phyloP scores from a whole-genome alignment of 257 asterid genomes.

The Rhazya stricta region DNA sequence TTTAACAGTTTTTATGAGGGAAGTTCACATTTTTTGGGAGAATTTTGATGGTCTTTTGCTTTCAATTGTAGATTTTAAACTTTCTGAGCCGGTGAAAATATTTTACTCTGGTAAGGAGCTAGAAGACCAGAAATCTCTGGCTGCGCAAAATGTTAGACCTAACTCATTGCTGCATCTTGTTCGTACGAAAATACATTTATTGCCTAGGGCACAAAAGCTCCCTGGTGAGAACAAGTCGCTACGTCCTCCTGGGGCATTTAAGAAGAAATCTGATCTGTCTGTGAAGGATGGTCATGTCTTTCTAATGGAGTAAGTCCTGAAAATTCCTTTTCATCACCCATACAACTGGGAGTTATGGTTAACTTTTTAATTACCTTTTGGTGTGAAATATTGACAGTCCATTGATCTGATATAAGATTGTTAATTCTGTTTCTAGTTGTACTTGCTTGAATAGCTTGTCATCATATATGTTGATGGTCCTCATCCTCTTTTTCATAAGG shows the following conservation, averaged over 20 bases:
- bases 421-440: neutral
- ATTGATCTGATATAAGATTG: neutral
- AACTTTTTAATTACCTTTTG: too few relatives aligned
- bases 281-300: slow-evolving; percentile 95
- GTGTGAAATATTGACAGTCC: neutral
- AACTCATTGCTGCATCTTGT: slow-evolving; percentile 93
- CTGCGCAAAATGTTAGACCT: slow-evolving; percentile 71
- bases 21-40: neutral
- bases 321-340: neutral
- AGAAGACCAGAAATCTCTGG: slow-evolving; percentile 75
- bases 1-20: slow-evolving; percentile 4
- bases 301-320: slow-evolving; percentile 90
- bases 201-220: slow-evolving; percentile 94
- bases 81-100: slow-evolving; percentile 83
- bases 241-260: slow-evolving; percentile 99
- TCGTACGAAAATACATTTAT: slow-evolving; percentile 73
- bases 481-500: neutral
- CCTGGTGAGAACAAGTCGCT: slow-evolving; percentile 93
- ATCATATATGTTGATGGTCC: neutral
- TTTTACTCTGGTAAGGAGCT: slow-evolving; percentile 83
- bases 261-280: slow-evolving; percentile 96
- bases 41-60: slow-evolving; percentile 13
- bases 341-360: too few relatives aligned
- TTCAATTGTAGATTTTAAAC: slow-evolving; percentile 68
- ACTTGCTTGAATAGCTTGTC: neutral